A percentile compares a stretch with the other conserved stretches of the same genome.
Evolutionary conservation across 2,329 filamentous ascomycete genomes (phyloP).

Genomic region (Hirsutella thompsonii): DNA sequence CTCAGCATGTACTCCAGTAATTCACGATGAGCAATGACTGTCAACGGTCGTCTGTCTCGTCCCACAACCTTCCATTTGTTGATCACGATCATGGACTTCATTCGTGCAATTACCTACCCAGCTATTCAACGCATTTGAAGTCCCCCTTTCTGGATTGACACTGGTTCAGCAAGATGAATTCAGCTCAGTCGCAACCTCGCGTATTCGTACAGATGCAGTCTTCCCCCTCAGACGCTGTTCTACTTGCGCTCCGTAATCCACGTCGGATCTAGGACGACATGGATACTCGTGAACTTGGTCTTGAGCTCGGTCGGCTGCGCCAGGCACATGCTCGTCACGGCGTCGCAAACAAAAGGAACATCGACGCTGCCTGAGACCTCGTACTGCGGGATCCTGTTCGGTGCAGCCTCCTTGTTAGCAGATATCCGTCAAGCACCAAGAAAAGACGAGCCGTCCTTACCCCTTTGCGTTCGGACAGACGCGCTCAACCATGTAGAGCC

Average conservation of each 20-base stretch:
- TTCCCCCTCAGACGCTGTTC: no score
- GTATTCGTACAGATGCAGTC: no score
- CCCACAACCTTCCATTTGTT: no score
- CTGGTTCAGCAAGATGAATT: no score
- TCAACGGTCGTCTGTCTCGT: no score
- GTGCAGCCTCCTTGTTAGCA: neutral
- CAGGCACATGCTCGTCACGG: neutral
- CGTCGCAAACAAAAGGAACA: conserved; percentile 7
- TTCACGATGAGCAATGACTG: no score
- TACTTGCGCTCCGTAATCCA: neutral
- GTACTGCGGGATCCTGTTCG: conserved; percentile 5
- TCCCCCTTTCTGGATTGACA: no score
- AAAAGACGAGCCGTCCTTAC: conserved; percentile 10
- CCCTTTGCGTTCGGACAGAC: conserved; percentile 24
- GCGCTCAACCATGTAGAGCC: conserved; percentile 30
- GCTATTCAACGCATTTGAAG: no score
- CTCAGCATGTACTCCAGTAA: no score
- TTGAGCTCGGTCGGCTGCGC: neutral
- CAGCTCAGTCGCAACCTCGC: no score
- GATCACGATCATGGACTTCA: no score
- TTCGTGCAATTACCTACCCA: no score
- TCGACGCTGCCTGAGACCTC: conserved; percentile 17
- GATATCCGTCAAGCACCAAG: neutral
- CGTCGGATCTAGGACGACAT: neutral
- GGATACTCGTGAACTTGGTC: conserved; percentile 3